Base-by-base conservation (phyloP, 2,329 filamentous ascomycete genomes). In the Teratosphaeria pseudoeucalypti region DNA sequence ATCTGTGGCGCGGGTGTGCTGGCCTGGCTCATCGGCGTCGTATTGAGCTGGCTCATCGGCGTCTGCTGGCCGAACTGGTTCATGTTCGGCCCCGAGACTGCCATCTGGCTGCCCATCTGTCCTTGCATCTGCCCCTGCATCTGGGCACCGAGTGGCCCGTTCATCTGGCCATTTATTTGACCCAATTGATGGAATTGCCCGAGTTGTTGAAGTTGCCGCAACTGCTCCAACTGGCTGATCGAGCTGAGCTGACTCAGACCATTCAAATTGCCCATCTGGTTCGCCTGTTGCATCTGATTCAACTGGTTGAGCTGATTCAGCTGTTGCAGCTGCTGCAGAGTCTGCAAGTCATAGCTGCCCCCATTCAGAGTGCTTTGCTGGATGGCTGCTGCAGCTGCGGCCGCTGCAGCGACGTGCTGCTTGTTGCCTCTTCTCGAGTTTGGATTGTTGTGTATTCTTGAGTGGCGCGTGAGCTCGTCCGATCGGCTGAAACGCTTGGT, bases 371-470 rank as follows among this genome's bases (percentile, higher is more conserved):
- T 78, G 52, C 74, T 76, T 55, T 75, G 73, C 56, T 75, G 73
- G 23, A 78, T 76, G 14, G 81, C 79, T 2, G 79, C 80, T 1
- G 80, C 80, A 3, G 80, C 79, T 10, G 82, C 80, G 14, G 80
- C 79, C 12, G 81, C 80, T n/a, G 82, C 82, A 58, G 82, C 78
- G 62, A 81, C 80, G 72, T 85, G 81, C 62, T 85, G 85, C 80
- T 96, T 96, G 81, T 95, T 95, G 66, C 90, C 92, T 71, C 92
- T 82, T 72, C 94, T 83, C 60, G 92, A 96, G 81, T 97, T 97
- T 61, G 94, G 92, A 78, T 97, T 99, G 84, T 90, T 96, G 83
- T 99, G 92, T 78, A 99, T 99, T 74, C 92, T 85, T 73, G 92
- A 96, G 78, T 99, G 92, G 62, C 92, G 87, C 63, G 94, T 99